Percentiles rank a stretch among this genome's conserved stretches.
These are phyloP conservation scores for Sordariomycetes sp. DNA, from an alignment of 2,329 filamentous ascomycete species.

Conservation along the genomic window DNA sequence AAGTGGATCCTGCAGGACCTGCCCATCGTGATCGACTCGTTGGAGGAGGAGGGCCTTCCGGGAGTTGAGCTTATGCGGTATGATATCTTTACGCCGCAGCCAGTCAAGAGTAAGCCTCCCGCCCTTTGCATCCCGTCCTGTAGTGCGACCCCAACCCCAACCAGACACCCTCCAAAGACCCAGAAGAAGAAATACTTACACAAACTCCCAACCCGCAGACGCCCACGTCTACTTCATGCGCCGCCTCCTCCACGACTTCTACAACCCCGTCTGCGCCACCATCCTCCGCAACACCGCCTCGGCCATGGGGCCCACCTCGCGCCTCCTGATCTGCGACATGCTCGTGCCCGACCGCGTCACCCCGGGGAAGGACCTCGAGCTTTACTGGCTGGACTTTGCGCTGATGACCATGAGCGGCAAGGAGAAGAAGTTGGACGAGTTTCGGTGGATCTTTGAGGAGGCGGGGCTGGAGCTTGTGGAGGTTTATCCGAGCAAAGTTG, in stretches of 20 bases:
- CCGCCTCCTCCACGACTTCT: slow-evolving; percentile 20
- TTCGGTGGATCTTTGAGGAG: slow-evolving; percentile 17
- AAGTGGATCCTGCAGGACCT: slow-evolving; percentile 22
- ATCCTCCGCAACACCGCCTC: slow-evolving; percentile 18
- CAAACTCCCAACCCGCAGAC: slow-evolving; percentile 12
- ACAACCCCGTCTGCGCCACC: slow-evolving; percentile 16
- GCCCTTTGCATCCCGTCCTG: background rate
- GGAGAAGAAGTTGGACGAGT: slow-evolving; percentile 19
- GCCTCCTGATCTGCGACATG: slow-evolving; percentile 22
- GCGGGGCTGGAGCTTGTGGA: slow-evolving; percentile 20
- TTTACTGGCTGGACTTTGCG: slow-evolving; percentile 21
- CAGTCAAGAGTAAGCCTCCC: slow-evolving; percentile 12
- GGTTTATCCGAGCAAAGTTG: slow-evolving; percentile 17
- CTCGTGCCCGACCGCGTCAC: slow-evolving; percentile 19
- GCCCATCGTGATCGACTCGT: slow-evolving; percentile 18
- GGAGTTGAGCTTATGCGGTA: slow-evolving; percentile 16
- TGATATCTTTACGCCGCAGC: slow-evolving; percentile 14
- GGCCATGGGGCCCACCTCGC: slow-evolving; percentile 20
- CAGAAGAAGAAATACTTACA: background rate
- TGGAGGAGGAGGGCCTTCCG: slow-evolving; percentile 13
- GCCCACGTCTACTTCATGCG: slow-evolving; percentile 21
- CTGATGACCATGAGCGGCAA: slow-evolving; percentile 19
- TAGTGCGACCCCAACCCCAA: slow-evolving; percentile 7
- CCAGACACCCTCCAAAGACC: slow-evolving; percentile 7
- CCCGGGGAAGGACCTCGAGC: slow-evolving; percentile 12